Evolutionary conservation across 257 asterid species (phyloP), one percentile per base, ranked within the genome.

Genomic region (Salvia hispanica): DNA sequence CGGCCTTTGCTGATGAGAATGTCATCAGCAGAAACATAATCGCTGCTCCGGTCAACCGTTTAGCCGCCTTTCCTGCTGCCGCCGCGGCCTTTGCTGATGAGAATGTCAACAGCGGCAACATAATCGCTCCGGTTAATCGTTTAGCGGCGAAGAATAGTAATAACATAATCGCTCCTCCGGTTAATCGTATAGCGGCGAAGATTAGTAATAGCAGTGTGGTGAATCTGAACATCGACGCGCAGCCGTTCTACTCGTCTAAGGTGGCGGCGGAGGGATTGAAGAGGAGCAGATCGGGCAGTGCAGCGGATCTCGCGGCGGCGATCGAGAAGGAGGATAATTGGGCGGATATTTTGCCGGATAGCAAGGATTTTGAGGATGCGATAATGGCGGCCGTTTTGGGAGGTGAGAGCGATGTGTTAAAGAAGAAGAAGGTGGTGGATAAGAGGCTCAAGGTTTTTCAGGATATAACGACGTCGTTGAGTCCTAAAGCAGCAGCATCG

Each of bases 381-480:
- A 86, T 93, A 40, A 79, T 90, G 21, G 94, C 93, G 4, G 95
- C 95, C 8, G 95, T 88, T 25, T 58, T 90, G 58, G 90, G 84
- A 6, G 82, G 62, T 16, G 28, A 54, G 21, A 76, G 63, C 4
- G 53, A 40, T 3, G 87, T 69, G 18, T 21, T 53, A 13, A 39
- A 47, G n/a, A 69, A 66, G 44, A 79, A 71, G 59, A 86, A 88
- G 83, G 80, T 82, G 13, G 98, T 82, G 13, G 98, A 90, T 31
- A 88, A 90, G 83, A 86, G 99, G 83, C 81, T 93, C 50, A 90
- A 83, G 77, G 99, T 90, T 67, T 93, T 93, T 51, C 94, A 85
- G 63, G 97, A 93, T 31, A 93, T 93, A 66, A 90, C 97, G 5
- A 61, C 69, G 54, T 79, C 89, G 9, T 67, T 84, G 75, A 89